Evolutionary conservation across 495 filamentous ascomycete genomes (phyloP).

Genomic region (Parachaetomium inaequale): DNA sequence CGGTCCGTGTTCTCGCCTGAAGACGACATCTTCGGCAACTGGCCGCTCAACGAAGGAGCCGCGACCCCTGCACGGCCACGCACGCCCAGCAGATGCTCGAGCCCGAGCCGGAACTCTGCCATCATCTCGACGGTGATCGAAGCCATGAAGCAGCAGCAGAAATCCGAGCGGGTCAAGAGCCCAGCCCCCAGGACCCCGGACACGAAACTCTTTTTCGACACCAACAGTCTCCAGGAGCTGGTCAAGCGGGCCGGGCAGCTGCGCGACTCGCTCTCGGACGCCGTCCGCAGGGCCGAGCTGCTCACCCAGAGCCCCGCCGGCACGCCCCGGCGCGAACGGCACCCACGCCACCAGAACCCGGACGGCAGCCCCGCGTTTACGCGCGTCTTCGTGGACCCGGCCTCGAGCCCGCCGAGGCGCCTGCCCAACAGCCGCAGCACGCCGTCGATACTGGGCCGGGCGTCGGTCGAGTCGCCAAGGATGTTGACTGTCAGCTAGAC

Average conservation of each 20-base stretch:
- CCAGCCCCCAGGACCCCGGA: slow-evolving; percentile 43
- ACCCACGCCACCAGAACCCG: slow-evolving; percentile 27
- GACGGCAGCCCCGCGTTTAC: slow-evolving; percentile 61
- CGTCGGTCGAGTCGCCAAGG: slow-evolving; percentile 50
- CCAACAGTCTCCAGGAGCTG: slow-evolving; percentile 79
- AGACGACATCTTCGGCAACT: slow-evolving; percentile 59
- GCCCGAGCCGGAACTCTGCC: slow-evolving; percentile 48
- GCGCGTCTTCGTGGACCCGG: slow-evolving; percentile 58
- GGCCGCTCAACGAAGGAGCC: slow-evolving; percentile 38
- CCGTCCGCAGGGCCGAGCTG: slow-evolving; percentile 75
- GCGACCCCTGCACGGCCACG: slow-evolving; percentile 32
- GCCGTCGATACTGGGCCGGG: slow-evolving; percentile 46
- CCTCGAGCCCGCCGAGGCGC: slow-evolving; percentile 41
- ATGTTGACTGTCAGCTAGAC: slow-evolving; percentile 64
- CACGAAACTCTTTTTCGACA: slow-evolving; percentile 88
- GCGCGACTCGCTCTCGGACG: slow-evolving; percentile 66
- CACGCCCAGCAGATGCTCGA: slow-evolving; percentile 37
- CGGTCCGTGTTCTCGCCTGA: slow-evolving; percentile 59
- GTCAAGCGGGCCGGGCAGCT: slow-evolving; percentile 79
- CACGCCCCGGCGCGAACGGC: slow-evolving; percentile 40
- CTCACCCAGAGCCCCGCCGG: slow-evolving; percentile 58
- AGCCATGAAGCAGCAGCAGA: slow-evolving; percentile 66
- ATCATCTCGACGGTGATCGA: slow-evolving; percentile 72
- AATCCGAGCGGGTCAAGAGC: slow-evolving; percentile 45
- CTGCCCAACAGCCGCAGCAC: slow-evolving; percentile 50